Conservation (phyloP, 1,284 basidiomycete genomes). For the Malassezia psittaci region DNA sequence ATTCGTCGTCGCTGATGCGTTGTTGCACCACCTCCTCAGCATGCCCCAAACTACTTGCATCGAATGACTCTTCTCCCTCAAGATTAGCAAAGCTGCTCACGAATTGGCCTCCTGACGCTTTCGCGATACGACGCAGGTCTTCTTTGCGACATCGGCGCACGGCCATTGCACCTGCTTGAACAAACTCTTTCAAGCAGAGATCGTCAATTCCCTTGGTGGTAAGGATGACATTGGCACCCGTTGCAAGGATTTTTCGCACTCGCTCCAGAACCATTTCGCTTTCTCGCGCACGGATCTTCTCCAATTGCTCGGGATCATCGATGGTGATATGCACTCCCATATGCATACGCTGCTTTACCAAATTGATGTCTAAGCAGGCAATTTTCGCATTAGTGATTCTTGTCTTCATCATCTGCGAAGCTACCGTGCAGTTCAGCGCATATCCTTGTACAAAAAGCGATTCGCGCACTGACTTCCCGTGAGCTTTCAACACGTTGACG, state of each 20-base stretch:
- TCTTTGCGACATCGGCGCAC: constrained; percentile 96
- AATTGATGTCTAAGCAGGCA: constrained; percentile 94
- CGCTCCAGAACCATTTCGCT: constrained; percentile 92
- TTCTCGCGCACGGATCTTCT: constrained; percentile 89
- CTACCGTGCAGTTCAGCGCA: constrained; percentile 96
- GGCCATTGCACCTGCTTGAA: constrained; percentile 97
- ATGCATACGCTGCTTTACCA: constrained; percentile 95
- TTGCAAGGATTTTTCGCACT: constrained; percentile 85
- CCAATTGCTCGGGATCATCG: constrained; percentile 90
- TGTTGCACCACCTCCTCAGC: constrained; percentile 97
- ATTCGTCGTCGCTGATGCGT: constrained; percentile 94
- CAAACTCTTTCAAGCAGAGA: constrained; percentile 94
- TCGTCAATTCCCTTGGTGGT: constrained; percentile 99
- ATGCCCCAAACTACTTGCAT: constrained; percentile 72
- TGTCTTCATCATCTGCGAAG: constrained; percentile 98
- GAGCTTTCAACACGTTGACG: constrained; percentile 97
- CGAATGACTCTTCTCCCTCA: constrained; percentile 96
- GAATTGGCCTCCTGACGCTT: constrained; percentile 87
- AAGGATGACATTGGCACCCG: constrained; percentile 91
- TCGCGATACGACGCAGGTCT: constrained; percentile 90
- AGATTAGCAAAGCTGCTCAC: constrained; percentile 89
- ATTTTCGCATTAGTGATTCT: constrained; percentile 88
- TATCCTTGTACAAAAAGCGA: constrained; percentile 92
- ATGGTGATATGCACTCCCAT: constrained; percentile 95
- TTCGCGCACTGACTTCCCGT: constrained; percentile 89